Percentiles rank a stretch among this genome's conserved stretches.
These are phyloP conservation scores for Oxyria digyna DNA, from an alignment of 148 eudicot genomes.

Conservation along the genomic window DNA sequence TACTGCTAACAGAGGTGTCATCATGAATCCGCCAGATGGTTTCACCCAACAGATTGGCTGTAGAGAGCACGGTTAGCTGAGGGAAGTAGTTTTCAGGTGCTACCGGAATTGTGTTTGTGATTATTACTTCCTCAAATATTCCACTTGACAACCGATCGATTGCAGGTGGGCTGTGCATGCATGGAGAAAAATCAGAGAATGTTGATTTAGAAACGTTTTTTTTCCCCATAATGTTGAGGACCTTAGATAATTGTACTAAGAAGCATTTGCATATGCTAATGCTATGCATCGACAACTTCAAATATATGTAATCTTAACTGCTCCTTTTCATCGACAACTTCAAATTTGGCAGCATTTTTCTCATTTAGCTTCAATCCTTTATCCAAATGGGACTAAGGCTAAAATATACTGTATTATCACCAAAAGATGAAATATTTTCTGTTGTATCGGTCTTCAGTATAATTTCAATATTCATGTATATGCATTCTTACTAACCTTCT, in stretches of 20 bases:
- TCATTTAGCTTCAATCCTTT: background rate
- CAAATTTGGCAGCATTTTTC: too few relatives aligned
- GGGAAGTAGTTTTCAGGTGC: constrained; percentile 51
- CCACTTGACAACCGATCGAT: constrained; percentile 60
- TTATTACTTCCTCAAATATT: constrained; percentile 56
- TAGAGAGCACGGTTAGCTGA: constrained; percentile 54
- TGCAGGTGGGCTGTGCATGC: constrained; percentile 54
- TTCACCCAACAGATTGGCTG: constrained; percentile 58
- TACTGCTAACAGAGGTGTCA: constrained; percentile 61
- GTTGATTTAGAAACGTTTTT: background rate
- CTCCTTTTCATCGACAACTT: too few relatives aligned
- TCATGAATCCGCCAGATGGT: constrained; percentile 69
- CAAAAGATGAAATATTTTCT: background rate
- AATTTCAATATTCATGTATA: background rate
- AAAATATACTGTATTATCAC: background rate
- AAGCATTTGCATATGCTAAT: too few relatives aligned
- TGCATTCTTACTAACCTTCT: background rate
- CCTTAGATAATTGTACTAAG: too few relatives aligned
- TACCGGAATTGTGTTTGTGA: constrained; percentile 53
- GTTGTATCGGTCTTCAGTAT: background rate
- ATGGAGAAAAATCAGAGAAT: background rate
- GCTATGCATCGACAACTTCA: too few relatives aligned
- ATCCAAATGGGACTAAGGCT: background rate
- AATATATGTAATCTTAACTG: too few relatives aligned
- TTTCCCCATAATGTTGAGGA: too few relatives aligned